These are phyloP conservation scores for Castanea mollissima DNA, from an alignment of 306 rosid genomes.

Conservation along the genomic window DNA sequence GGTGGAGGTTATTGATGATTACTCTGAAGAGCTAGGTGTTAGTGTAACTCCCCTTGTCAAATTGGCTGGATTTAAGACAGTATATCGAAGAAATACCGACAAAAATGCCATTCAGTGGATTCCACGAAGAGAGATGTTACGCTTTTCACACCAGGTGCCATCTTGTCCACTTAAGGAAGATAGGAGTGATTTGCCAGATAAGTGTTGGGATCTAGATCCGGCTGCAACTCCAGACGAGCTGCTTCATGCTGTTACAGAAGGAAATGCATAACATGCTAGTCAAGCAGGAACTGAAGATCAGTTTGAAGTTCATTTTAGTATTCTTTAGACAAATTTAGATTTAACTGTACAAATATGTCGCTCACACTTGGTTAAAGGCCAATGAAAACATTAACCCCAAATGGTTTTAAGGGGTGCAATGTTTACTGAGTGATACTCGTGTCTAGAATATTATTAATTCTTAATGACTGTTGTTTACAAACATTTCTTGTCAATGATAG, in stretches of 20 bases:
- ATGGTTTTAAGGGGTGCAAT: constrained; percentile 57
- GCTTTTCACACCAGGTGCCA: constrained; percentile 98
- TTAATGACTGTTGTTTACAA: constrained; percentile 45
- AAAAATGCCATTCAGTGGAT: constrained; percentile 74
- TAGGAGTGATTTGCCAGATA: constrained; percentile 56
- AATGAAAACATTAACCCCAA: constrained; percentile 51
- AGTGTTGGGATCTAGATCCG: constrained; percentile 95
- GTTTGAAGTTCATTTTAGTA: constrained; percentile 41
- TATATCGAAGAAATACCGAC: constrained; percentile 62
- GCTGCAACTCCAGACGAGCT: constrained; percentile 98
- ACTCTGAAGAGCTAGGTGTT: constrained; percentile 89
- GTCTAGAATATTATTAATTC: constrained; percentile 35
- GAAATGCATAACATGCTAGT: constrained; percentile 33
- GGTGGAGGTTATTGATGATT: constrained; percentile 95
- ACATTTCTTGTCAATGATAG: constrained; percentile 20
- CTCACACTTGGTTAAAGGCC: constrained; percentile 59
- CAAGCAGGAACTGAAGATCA: constrained; percentile 26
- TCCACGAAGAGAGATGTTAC: constrained; percentile 80
- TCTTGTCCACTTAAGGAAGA: constrained; percentile 71
- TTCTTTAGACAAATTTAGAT: constrained; percentile 64
- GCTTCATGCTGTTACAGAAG: constrained; percentile 63
- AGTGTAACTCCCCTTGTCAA: constrained; percentile 81
- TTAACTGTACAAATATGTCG: constrained; percentile 81
- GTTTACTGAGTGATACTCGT: constrained; percentile 46
- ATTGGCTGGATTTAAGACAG: constrained; percentile 83